Evolutionary conservation across 441 rosid species (phyloP).

Genomic region (Pelargonium australe): DNA sequence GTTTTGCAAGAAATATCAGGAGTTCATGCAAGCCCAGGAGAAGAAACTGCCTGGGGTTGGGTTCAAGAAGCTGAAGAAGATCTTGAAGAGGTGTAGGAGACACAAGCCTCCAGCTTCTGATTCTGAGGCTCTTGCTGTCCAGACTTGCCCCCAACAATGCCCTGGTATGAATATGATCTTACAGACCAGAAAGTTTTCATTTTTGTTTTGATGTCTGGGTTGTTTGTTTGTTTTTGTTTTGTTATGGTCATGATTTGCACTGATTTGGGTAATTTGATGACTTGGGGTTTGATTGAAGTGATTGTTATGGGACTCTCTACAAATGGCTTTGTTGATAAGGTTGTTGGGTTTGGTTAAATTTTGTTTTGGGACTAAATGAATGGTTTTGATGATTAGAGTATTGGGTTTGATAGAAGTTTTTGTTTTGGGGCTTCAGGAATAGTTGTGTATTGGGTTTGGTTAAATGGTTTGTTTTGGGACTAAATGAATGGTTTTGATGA

Average conservation of each 20-base stretch:
- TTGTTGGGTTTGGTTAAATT: not conserved
- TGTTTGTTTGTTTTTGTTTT: not conserved
- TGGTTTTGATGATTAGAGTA: not conserved
- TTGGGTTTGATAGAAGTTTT: not conserved
- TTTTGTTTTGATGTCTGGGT: not conserved
- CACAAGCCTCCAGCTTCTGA: slow-evolving; percentile 6
- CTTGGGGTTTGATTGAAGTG: not conserved
- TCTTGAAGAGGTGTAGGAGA: slow-evolving; percentile 57
- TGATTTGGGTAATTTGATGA: too few relatives aligned
- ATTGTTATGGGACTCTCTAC: too few relatives aligned
- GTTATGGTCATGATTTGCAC: not conserved
- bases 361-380: not conserved
- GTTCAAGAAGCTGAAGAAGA: slow-evolving; percentile 79
- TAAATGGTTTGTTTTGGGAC: not conserved
- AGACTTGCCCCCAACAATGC: slow-evolving; percentile 56
- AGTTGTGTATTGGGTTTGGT: not conserved
- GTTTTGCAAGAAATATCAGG: slow-evolving; percentile 82
- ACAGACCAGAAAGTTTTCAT: not conserved
- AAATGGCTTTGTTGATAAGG: too few relatives aligned
- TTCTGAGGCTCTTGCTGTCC: slow-evolving; percentile 17
- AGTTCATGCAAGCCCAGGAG: slow-evolving; percentile 64
- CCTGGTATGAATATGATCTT: slow-evolving; percentile 32
- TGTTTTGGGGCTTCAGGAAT: not conserved
- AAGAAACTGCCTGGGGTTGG: slow-evolving; percentile 67
- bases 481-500: too few relatives aligned